A percentile compares a stretch with the other conserved stretches of the same genome.
Conservation (phyloP, 176 grass and related monocot genomes). For the Oryza rufipogon region DNA sequence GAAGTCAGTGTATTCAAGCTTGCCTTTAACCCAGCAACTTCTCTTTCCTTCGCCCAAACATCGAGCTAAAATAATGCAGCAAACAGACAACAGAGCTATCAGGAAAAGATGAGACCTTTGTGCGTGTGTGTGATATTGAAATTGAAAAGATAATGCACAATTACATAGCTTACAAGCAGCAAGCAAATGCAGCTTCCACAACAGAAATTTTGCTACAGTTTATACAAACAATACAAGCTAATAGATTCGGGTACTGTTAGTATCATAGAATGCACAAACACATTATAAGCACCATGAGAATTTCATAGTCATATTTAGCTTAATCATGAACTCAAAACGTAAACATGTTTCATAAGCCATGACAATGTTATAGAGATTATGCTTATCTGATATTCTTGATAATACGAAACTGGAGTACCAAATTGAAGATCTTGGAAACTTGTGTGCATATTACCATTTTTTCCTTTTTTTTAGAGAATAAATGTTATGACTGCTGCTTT, state of each 20-base stretch:
- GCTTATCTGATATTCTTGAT: slow-evolving; percentile 9
- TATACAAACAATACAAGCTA: background rate
- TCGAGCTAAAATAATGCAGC: slow-evolving; percentile 67
- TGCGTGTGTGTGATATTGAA: slow-evolving; percentile 15
- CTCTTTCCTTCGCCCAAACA: slow-evolving; percentile 94
- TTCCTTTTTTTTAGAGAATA: background rate
- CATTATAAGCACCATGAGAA: background rate
- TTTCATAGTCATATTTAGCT: slow-evolving; percentile 3
- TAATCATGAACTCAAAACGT: slow-evolving; percentile 24
- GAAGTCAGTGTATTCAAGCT: slow-evolving; percentile 88
- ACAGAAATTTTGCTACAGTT: background rate
- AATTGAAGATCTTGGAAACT: slow-evolving; percentile 10
- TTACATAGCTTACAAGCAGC: slow-evolving; percentile 23
- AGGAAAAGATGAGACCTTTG: slow-evolving; percentile 31
- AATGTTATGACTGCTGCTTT: slow-evolving; percentile 19
- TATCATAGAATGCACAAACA: background rate
- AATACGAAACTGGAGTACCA: slow-evolving; percentile 9
- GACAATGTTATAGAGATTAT: background rate
- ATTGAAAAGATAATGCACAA: slow-evolving; percentile 20
- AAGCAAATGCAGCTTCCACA: slow-evolving; percentile 13
- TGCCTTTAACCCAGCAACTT: slow-evolving; percentile 90
- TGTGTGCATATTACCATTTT: slow-evolving; percentile 24
- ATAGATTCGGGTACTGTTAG: background rate
- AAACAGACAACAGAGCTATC: background rate
- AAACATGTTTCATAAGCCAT: background rate